Conservation (phyloP, 2,329 filamentous ascomycete genomes). For the Hymenoscyphus fraxineus region DNA sequence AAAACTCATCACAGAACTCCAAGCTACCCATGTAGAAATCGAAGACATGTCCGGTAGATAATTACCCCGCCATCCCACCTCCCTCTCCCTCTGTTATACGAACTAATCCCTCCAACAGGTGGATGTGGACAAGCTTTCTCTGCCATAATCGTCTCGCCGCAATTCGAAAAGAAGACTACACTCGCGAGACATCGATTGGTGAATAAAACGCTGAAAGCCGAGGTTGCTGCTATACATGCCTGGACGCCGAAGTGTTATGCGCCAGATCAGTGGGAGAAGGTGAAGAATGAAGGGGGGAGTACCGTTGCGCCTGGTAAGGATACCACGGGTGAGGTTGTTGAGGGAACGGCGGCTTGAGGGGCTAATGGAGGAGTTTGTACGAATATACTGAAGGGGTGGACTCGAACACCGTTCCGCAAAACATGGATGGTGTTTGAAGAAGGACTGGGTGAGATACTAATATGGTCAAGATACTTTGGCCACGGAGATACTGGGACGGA, state of each 20-base stretch:
- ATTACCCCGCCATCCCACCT: constrained; percentile 10
- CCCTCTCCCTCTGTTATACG: background rate
- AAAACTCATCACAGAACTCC: constrained; percentile 66
- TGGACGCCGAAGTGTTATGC: constrained; percentile 75
- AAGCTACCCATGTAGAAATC: constrained; percentile 78
- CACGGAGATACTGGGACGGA: background rate
- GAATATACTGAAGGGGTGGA: background rate
- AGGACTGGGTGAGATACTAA: background rate
- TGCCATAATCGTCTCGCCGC: constrained; percentile 61
- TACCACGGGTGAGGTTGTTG: constrained; percentile 33
- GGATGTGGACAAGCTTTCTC: constrained; percentile 70
- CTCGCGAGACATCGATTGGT: constrained; percentile 66
- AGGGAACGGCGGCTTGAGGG: constrained; percentile 31
- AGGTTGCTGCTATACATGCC: constrained; percentile 71
- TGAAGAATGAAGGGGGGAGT: constrained; percentile 40
- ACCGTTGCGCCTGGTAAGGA: constrained; percentile 32
- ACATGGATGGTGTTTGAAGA: background rate
- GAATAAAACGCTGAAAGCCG: constrained; percentile 62
- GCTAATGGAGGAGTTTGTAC: background rate
- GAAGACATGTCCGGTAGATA: constrained; percentile 83
- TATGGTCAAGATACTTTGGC: background rate
- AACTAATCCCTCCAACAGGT: constrained; percentile 41
- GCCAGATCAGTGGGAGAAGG: constrained; percentile 69
- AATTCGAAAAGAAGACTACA: constrained; percentile 57
- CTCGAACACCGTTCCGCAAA: background rate